Percentiles rank a stretch among this genome's conserved stretches.
Conservation (phyloP, 169 alveolate species). For the Eimeria acervulina region DNA sequence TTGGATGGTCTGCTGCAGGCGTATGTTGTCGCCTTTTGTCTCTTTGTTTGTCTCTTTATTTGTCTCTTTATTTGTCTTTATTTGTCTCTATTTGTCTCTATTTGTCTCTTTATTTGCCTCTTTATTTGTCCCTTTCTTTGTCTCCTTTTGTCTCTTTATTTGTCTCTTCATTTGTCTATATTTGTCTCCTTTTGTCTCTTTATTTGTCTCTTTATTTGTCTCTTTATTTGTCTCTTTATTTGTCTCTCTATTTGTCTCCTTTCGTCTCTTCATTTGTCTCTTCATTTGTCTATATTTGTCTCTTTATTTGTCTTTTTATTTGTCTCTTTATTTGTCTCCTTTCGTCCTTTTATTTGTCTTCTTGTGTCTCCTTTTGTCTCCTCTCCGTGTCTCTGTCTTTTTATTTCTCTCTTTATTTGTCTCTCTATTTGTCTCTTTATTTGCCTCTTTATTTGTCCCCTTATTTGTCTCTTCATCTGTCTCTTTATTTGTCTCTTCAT, state of each 20-base stretch:
- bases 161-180: too few species aligned
- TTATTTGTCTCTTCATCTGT: too few species aligned
- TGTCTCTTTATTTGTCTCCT: background rate
- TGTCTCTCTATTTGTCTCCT: too few species aligned
- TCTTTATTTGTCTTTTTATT: background rate
- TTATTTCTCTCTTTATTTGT: too few species aligned
- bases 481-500: too few species aligned
- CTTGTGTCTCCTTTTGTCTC: too few species aligned
- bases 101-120: background rate
- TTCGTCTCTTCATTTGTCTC: too few species aligned
- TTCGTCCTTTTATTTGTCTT: background rate
- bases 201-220: background rate
- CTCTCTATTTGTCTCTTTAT: background rate
- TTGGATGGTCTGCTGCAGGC: conserved; percentile 14
- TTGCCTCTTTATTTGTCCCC: background rate
- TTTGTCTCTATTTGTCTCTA: background rate
- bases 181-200: background rate
- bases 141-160: too few species aligned
- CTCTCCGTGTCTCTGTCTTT: too few species aligned
- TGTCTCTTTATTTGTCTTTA: background rate
- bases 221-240: background rate
- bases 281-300: too few species aligned
- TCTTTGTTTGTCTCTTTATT: too few species aligned
- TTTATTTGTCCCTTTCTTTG: background rate
- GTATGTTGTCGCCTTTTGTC: background rate